Evolutionary conservation across 768 basidiomycete species (phyloP).

Genomic region (Leccinum boreale): DNA sequence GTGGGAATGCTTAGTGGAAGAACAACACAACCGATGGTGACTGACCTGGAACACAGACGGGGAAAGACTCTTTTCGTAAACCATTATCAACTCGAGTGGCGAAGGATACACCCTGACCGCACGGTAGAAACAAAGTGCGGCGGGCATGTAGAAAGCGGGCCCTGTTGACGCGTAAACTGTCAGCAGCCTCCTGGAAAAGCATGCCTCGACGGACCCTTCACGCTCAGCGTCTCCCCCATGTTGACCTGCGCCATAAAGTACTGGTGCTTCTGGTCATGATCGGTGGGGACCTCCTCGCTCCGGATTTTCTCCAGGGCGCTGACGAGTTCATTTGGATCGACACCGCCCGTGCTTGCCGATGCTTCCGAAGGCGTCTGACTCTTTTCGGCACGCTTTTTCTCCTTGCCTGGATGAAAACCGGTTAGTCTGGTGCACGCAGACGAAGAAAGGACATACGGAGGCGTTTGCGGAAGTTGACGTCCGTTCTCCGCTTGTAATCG

Average conservation of each 20-base stretch:
- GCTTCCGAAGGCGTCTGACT: slow-evolving; percentile 46
- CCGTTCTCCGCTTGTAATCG: slow-evolving; percentile 91
- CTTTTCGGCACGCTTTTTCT: slow-evolving; percentile 86
- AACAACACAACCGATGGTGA: not conserved
- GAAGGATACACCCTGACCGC: slow-evolving; percentile 93
- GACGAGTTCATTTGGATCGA: slow-evolving; percentile 53
- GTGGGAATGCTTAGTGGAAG: slow-evolving; percentile 5
- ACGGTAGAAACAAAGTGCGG: slow-evolving; percentile 89
- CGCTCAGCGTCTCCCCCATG: slow-evolving; percentile 79
- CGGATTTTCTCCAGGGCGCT: slow-evolving; percentile 65
- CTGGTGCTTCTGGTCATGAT: slow-evolving; percentile 75
- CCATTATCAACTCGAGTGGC: slow-evolving; percentile 89
- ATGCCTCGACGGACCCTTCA: slow-evolving; percentile 50
- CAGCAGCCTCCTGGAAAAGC: not conserved
- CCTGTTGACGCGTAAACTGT: slow-evolving; percentile 45
- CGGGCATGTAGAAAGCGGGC: slow-evolving; percentile 68
- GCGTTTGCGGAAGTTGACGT: slow-evolving; percentile 81
- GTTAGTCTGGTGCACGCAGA: not conserved
- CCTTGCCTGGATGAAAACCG: slow-evolving; percentile 60
- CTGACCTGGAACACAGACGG: slow-evolving; percentile 73
- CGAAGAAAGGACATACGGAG: slow-evolving; percentile 57
- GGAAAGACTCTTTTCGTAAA: slow-evolving; percentile 90
- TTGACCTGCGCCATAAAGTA: slow-evolving; percentile 92
- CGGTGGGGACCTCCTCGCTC: slow-evolving; percentile 61
- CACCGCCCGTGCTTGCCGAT: slow-evolving; percentile 20